Conservation (phyloP, 257 asterid species). For the Linaria vulgaris region DNA sequence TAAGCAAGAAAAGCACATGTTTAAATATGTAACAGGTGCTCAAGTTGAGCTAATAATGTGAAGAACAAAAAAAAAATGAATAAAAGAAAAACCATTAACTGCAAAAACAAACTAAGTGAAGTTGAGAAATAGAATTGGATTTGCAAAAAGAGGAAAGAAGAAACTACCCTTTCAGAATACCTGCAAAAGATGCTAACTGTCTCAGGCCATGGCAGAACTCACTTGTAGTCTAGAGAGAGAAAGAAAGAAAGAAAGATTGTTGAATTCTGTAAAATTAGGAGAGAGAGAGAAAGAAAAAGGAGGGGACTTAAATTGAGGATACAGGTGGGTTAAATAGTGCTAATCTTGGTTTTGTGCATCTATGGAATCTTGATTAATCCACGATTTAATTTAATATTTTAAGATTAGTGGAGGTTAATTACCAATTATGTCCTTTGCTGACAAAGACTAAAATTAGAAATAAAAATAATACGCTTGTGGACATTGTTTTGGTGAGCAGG, state of each 20-base stretch:
- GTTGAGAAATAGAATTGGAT: background rate
- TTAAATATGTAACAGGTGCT: background rate
- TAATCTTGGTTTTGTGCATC: slow-evolving; percentile 21
- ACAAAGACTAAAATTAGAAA: background rate
- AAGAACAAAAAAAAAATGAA: background rate
- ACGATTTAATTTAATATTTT: background rate
- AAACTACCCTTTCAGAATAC: slow-evolving; percentile 39
- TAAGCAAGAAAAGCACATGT: too few species aligned
- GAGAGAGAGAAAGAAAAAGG: slow-evolving; percentile 25
- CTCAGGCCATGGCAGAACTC: slow-evolving; percentile 29
- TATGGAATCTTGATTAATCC: slow-evolving; percentile 22
- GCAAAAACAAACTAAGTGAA: slow-evolving; percentile 15
- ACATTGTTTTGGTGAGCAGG: slow-evolving; percentile 33
- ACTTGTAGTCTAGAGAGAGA: slow-evolving; percentile 28
- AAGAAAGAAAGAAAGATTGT: slow-evolving; percentile 17
- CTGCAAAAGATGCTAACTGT: slow-evolving; percentile 30
- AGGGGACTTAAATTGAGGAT: slow-evolving; percentile 20
- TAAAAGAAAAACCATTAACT: slow-evolving; percentile 19
- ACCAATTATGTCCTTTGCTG: slow-evolving; percentile 35
- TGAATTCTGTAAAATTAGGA: background rate
- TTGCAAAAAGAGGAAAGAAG: background rate
- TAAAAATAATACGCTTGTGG: slow-evolving; percentile 12
- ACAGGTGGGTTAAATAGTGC: slow-evolving; percentile 32
- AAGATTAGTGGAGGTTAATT: slow-evolving; percentile 1
- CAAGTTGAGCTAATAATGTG: too few species aligned